Evolutionary conservation across 2,329 filamentous ascomycete species (phyloP).

Genomic region (Scortechinia acanthostroma): DNA sequence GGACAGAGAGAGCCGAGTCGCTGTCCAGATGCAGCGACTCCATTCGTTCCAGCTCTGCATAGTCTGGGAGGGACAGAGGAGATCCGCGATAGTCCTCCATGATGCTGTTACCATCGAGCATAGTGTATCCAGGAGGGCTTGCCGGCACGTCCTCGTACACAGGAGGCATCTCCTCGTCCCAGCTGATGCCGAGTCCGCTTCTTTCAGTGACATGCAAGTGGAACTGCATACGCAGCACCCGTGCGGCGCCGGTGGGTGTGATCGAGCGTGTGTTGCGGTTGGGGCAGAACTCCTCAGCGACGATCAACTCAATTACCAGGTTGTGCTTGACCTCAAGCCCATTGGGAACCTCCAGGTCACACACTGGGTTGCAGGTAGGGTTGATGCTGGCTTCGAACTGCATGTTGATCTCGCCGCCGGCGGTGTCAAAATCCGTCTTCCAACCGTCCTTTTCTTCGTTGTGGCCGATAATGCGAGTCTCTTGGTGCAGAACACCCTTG

Average conservation of each 20-base stretch:
- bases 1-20: constrained; percentile 6
- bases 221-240: constrained; percentile 61
- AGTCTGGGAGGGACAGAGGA: constrained; percentile 25
- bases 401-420: constrained; percentile 50
- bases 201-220: constrained; percentile 53
- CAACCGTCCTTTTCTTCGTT: constrained; percentile 58
- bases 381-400: constrained; percentile 54
- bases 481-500: constrained; percentile 53
- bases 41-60: constrained; percentile 35
- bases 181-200: constrained; percentile 57
- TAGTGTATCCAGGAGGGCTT: constrained; percentile 44
- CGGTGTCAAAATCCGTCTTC: constrained; percentile 58
- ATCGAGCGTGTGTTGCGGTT: constrained; percentile 48
- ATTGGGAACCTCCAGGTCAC: constrained; percentile 47
- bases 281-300: constrained; percentile 59
- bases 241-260: constrained; percentile 57
- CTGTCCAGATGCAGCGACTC: constrained; percentile 19
- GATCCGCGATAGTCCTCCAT: constrained; percentile 36
- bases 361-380: constrained; percentile 43
- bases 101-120: constrained; percentile 28
- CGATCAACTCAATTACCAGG: constrained; percentile 58
- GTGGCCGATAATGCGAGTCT: constrained; percentile 47
- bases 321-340: constrained; percentile 54
- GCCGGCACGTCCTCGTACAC: constrained; percentile 59
- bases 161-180: constrained; percentile 64